Evolutionary conservation across 2,329 filamentous ascomycete species (phyloP).

Genomic region (Neocatenulostroma microsporum): DNA sequence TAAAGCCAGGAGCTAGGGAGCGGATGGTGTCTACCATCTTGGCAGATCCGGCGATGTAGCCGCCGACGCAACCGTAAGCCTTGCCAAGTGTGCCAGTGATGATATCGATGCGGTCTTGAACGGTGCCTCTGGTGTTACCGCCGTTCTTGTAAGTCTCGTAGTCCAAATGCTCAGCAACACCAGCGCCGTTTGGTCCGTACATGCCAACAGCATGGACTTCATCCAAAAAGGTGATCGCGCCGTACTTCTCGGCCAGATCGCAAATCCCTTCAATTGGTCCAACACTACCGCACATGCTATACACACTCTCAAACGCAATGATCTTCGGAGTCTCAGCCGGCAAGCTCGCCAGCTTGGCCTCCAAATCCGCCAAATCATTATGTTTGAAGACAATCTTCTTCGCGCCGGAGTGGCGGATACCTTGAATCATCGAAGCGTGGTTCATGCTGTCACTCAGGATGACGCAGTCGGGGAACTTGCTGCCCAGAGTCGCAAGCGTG

Average conservation of each 20-base stretch:
- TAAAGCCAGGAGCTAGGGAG: conserved; percentile 92
- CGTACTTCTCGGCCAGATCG: conserved; percentile 94
- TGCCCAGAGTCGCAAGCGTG: conserved; percentile 90
- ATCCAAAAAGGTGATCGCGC: conserved; percentile 92
- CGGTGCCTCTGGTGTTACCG: conserved; percentile 66
- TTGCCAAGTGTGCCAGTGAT: conserved; percentile 97
- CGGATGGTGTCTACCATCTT: conserved; percentile 88
- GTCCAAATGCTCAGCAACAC: conserved; percentile 94
- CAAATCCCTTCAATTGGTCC: conserved; percentile 94
- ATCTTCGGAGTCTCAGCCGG: conserved; percentile 86
- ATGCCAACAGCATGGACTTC: conserved; percentile 99
- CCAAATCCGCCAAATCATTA: conserved; percentile 88
- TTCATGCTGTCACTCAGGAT: conserved; percentile 97
- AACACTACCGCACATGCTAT: conserved; percentile 98
- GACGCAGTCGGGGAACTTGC: conserved; percentile 91
- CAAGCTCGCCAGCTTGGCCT: conserved; percentile 82
- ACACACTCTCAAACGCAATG: conserved; percentile 97
- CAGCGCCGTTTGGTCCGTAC: conserved; percentile 93
- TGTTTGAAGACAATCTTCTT: conserved; percentile 99
- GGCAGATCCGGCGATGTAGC: conserved; percentile 86
- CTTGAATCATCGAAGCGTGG: conserved; percentile 98
- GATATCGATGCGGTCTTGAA: conserved; percentile 96
- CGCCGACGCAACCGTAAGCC: conserved; percentile 94
- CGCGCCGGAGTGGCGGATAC: conserved; percentile 92
- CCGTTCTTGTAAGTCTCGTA: conserved; percentile 77